Evolutionary conservation across 495 filamentous ascomycete species (phyloP).

Genomic region (Podospora pseudopauciseta): DNA sequence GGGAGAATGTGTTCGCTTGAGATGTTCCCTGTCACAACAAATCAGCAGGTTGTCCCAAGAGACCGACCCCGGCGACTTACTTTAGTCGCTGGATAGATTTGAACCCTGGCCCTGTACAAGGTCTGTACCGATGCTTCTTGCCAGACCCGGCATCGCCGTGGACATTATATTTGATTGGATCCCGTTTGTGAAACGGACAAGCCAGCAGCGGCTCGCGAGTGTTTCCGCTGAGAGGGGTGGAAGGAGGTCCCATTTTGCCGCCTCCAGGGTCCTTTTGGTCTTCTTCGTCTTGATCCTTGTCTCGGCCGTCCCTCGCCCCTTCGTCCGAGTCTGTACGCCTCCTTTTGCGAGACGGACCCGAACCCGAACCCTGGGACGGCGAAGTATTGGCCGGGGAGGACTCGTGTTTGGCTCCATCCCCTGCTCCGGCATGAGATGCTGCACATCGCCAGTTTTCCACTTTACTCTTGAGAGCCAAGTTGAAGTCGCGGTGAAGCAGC

Average conservation of each 20-base stretch:
- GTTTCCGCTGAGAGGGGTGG: slow-evolving; percentile 7
- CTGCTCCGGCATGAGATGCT: slow-evolving; percentile 9
- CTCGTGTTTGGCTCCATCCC: not conserved
- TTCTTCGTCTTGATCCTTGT: slow-evolving; percentile 22
- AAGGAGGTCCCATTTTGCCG: slow-evolving; percentile 8
- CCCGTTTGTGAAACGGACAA: slow-evolving; percentile 27
- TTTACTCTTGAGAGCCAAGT: slow-evolving; percentile 22
- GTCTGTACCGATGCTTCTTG: slow-evolving; percentile 26
- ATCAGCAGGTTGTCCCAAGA: slow-evolving; percentile 2
- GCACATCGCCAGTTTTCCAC: slow-evolving; percentile 26
- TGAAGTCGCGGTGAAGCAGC: slow-evolving; percentile 23
- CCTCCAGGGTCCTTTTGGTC: slow-evolving; percentile 11
- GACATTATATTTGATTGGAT: slow-evolving; percentile 27
- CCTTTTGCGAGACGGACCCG: slow-evolving; percentile 15
- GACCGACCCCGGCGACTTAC: slow-evolving; percentile 12
- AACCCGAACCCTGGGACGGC: slow-evolving; percentile 9
- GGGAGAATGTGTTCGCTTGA: slow-evolving; percentile 28
- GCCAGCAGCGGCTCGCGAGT: slow-evolving; percentile 18
- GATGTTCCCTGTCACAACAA: slow-evolving; percentile 22
- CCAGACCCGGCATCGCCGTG: slow-evolving; percentile 20
- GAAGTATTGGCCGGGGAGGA: slow-evolving; percentile 15
- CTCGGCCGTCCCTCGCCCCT: slow-evolving; percentile 8
- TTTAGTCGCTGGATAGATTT: slow-evolving; percentile 30
- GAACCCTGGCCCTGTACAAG: slow-evolving; percentile 27
- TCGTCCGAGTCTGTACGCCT: slow-evolving; percentile 21